A percentile compares a stretch with the other conserved stretches of the same genome.
These are phyloP conservation scores for Candida sanyaensis DNA, from an alignment of 1,139 yeast species.

Conservation along the genomic window DNA sequence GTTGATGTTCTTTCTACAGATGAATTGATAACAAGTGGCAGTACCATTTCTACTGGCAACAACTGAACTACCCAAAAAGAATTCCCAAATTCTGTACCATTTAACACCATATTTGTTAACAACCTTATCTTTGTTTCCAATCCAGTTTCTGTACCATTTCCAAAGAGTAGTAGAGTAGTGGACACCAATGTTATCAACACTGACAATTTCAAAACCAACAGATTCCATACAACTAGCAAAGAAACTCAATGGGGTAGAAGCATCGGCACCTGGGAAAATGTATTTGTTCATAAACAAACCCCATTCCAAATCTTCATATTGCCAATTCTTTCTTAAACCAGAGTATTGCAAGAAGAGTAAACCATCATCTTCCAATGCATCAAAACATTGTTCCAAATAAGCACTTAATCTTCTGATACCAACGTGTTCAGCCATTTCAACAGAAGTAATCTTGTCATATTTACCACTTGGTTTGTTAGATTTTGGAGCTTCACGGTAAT, in stretches of 20 bases:
- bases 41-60: constrained; percentile 92
- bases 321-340: constrained; percentile 92
- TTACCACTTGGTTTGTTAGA: constrained; percentile 58
- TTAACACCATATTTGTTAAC: constrained; percentile 80
- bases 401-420: constrained; percentile 83
- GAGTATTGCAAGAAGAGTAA: constrained; percentile 85
- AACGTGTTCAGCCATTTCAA: constrained; percentile 97
- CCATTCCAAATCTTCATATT: constrained; percentile 92
- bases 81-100: constrained; percentile 96
- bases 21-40: constrained; percentile 90
- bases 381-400: constrained; percentile 78
- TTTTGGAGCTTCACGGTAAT: constrained; percentile 88
- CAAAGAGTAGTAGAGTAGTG: constrained; percentile 90
- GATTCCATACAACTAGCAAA: constrained; percentile 77
- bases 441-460: constrained; percentile 85
- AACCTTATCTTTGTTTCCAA: constrained; percentile 76
- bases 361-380: constrained; percentile 91
- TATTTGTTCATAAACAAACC: constrained; percentile 96
- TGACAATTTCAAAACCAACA: constrained; percentile 83
- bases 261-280: constrained; percentile 97
- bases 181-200: constrained; percentile 87
- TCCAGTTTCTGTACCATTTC: constrained; percentile 97
- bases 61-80: constrained; percentile 77
- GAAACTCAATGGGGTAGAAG: constrained; percentile 89
- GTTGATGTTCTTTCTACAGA: constrained; percentile 86